These are phyloP conservation scores for Penicillium sclerotigenum DNA, from an alignment of 2,329 filamentous ascomycete species.

Conservation along the genomic window DNA sequence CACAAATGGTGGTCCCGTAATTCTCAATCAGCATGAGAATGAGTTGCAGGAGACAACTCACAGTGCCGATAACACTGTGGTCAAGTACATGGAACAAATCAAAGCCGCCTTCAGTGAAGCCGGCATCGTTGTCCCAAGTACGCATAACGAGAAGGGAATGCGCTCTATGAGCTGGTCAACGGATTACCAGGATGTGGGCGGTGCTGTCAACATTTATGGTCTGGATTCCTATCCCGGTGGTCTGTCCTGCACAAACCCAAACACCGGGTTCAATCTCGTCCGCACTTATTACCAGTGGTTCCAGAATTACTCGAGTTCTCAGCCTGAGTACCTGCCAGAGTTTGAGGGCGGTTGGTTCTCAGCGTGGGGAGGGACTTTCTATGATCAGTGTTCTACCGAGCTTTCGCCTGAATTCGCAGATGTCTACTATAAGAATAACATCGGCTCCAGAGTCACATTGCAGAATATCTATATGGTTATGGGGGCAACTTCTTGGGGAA, in stretches of 20 bases:
- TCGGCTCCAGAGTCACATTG: constrained; percentile 50
- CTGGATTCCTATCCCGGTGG: constrained; percentile 39
- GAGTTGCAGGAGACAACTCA: constrained; percentile 50
- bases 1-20: constrained; percentile 51
- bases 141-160: constrained; percentile 53
- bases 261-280: constrained; percentile 50
- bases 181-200: constrained; percentile 56
- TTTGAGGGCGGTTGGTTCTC: constrained; percentile 55
- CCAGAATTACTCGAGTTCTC: constrained; percentile 51
- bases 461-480: constrained; percentile 53
- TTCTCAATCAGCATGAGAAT: constrained; percentile 54
- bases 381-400: constrained; percentile 50
- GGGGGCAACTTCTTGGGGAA: constrained; percentile 58
- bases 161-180: constrained; percentile 52
- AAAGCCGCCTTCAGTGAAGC: constrained; percentile 46
- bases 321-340: constrained; percentile 54
- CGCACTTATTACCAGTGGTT: constrained; percentile 59
- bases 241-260: constrained; percentile 50
- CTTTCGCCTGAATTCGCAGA: constrained; percentile 50
- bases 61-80: constrained; percentile 44
- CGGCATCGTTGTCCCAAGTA: constrained; percentile 51
- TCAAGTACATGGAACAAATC: constrained; percentile 54
- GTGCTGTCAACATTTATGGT: constrained; percentile 47
- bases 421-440: constrained; percentile 57
- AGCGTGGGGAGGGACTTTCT: constrained; percentile 54